Evolutionary conservation across 176 grass and related monocot genomes (phyloP).

Genomic region (Bothriochloa decipiens): DNA sequence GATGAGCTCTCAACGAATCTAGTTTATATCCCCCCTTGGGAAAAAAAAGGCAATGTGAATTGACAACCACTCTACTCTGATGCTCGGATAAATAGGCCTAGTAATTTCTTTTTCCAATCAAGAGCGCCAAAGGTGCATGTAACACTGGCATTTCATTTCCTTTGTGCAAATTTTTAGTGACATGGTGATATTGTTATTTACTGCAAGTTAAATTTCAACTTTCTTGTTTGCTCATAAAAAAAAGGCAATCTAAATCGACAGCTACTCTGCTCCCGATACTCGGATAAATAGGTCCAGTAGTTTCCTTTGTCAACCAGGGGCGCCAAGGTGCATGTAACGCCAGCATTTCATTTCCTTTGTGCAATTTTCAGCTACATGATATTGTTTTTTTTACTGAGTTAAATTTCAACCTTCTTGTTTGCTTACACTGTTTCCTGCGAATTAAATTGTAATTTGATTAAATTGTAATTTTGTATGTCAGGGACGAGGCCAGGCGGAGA

Average conservation of each 20-base stretch:
- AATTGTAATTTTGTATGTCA: slow-evolving; percentile 43
- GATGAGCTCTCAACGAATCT: not conserved
- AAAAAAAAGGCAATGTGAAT: not conserved
- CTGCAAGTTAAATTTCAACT: slow-evolving; percentile 3
- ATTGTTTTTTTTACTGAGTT: slow-evolving; percentile 25
- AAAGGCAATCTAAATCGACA: not conserved
- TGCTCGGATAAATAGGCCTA: not conserved
- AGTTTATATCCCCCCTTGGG: not conserved
- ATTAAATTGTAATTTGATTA: slow-evolving; percentile 35
- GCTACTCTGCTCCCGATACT: not conserved
- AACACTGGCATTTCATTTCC: not conserved
- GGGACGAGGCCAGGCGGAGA: slow-evolving; percentile 47
- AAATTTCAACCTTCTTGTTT: slow-evolving; percentile 12
- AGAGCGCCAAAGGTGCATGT: not conserved
- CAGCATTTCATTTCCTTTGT: not conserved
- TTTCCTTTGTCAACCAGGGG: not conserved
- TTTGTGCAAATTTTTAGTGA: not conserved
- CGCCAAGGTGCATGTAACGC: not conserved
- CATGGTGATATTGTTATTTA: slow-evolving; percentile 5
- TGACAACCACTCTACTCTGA: not conserved
- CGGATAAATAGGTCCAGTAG: not conserved
- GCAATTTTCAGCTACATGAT: not conserved
- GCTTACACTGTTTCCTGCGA: not conserved
- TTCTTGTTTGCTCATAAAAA: not conserved
- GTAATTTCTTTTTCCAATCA: not conserved